Evolutionary conservation across 441 rosid species (phyloP).

Genomic region (Pelargonium citronellum): DNA sequence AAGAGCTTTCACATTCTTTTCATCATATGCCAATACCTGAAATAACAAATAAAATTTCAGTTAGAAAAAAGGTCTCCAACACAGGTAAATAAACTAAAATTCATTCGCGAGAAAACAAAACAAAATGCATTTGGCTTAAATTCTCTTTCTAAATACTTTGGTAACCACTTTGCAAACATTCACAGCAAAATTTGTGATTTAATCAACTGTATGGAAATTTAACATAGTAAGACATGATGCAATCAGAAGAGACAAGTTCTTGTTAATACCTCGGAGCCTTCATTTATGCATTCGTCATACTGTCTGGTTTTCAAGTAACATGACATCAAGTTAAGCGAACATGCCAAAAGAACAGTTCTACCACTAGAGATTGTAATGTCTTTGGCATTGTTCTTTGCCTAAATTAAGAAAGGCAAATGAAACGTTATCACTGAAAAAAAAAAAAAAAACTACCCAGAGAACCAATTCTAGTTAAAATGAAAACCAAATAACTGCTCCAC

Average conservation of each 20-base stretch:
- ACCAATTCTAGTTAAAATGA: not conserved
- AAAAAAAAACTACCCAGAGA: conserved; percentile 9
- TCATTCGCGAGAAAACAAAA: no score
- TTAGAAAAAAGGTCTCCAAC: conserved; percentile 18
- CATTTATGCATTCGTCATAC: conserved; percentile 60
- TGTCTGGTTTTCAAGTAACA: conserved; percentile 79
- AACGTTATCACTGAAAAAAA: conserved; percentile 13
- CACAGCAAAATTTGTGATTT: no score
- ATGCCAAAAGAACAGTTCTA: conserved; percentile 54
- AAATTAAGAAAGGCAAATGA: conserved; percentile 13
- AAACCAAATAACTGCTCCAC: conserved; percentile 20
- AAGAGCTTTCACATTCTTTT: conserved; percentile 78
- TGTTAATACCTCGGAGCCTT: conserved; percentile 75
- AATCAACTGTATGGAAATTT: no score
- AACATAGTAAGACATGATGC: not conserved
- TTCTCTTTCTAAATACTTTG: no score
- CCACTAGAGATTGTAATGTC: conserved; percentile 58
- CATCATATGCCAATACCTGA: conserved; percentile 75
- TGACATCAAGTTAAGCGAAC: conserved; percentile 90
- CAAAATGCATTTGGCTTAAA: no score
- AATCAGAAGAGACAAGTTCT: not conserved
- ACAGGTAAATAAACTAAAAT: not conserved
- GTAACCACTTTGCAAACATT: no score
- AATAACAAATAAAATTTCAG: conserved; percentile 13
- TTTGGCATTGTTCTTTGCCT: conserved; percentile 78